Evolutionary conservation across 2,329 filamentous ascomycete species (phyloP).

Genomic region (Ophiostoma perfectum): DNA sequence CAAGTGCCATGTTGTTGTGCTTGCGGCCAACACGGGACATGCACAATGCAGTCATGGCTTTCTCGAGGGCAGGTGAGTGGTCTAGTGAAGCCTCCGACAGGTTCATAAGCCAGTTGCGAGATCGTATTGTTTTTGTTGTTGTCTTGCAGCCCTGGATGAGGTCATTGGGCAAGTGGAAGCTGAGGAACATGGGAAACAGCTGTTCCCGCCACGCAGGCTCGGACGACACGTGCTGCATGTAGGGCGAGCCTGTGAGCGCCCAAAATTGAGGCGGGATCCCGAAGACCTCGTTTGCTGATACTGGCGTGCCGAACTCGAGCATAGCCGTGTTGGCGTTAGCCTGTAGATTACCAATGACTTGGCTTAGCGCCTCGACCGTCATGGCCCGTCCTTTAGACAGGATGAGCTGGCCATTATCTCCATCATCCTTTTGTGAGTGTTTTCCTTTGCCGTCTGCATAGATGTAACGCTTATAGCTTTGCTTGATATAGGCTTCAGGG

Average conservation of each 20-base stretch:
- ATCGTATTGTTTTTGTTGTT: neutral
- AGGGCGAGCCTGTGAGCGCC: neutral
- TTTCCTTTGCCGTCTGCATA: neutral
- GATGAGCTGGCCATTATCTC: neutral
- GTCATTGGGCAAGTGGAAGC: conserved; percentile 22
- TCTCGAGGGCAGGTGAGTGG: conserved; percentile 22
- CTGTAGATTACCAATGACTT: conserved; percentile 13
- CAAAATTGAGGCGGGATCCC: neutral
- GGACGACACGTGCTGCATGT: conserved; percentile 10
- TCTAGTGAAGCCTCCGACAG: conserved; percentile 19
- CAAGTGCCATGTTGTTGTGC: conserved; percentile 17
- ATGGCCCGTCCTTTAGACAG: neutral
- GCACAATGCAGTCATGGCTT: conserved; percentile 22
- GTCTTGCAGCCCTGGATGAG: conserved; percentile 11
- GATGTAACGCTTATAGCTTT: conserved; percentile 17
- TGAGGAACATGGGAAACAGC: conserved; percentile 24
- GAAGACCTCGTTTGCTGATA: neutral
- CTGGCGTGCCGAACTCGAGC: conserved; percentile 17
- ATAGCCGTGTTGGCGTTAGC: conserved; percentile 14
- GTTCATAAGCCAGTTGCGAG: conserved; percentile 26
- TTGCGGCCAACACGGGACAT: conserved; percentile 25
- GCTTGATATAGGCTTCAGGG: neutral
- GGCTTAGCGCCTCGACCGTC: conserved; percentile 16
- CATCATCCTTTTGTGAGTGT: neutral
- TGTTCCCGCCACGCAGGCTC: conserved; percentile 25